Evolutionary conservation across 2,329 filamentous ascomycete genomes (phyloP).

Genomic region (Aspergillus fumigatus): DNA sequence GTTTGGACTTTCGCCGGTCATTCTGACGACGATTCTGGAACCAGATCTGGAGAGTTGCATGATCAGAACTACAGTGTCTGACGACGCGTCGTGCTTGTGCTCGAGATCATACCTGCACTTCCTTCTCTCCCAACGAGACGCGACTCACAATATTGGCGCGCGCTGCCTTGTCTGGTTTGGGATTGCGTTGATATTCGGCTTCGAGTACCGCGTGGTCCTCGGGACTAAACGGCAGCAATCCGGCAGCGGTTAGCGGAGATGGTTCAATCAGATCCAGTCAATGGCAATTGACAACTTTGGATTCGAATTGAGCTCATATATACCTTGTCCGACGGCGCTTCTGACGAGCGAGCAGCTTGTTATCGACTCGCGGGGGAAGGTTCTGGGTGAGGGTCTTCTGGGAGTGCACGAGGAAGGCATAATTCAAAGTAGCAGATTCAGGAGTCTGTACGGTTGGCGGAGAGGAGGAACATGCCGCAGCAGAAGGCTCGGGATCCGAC

Average conservation of each 20-base stretch:
- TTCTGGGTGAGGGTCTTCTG: slow-evolving; percentile 53
- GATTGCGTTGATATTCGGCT: slow-evolving; percentile 75
- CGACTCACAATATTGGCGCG: slow-evolving; percentile 78
- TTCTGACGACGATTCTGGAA: slow-evolving; percentile 95
- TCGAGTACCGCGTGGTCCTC: slow-evolving; percentile 88
- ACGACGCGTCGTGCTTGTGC: slow-evolving; percentile 23
- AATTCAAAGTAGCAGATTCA: slow-evolving; percentile 35
- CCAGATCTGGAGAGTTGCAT: slow-evolving; percentile 67
- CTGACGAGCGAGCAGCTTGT: slow-evolving; percentile 56
- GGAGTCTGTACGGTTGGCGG: slow-evolving; percentile 29
- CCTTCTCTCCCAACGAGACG: slow-evolving; percentile 88
- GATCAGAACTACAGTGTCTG: slow-evolving; percentile 7
- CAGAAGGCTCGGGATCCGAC: slow-evolving; percentile 33
- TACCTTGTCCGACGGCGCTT: slow-evolving; percentile 61
- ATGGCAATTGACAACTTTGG: not conserved
- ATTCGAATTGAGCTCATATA: slow-evolving; percentile 18
- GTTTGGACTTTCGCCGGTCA: slow-evolving; percentile 81
- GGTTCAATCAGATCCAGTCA: not conserved
- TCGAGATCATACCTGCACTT: slow-evolving; percentile 72
- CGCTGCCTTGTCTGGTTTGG: slow-evolving; percentile 86
- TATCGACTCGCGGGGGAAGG: slow-evolving; percentile 54
- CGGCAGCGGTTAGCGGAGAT: slow-evolving; percentile 6
- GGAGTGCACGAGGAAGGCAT: slow-evolving; percentile 58
- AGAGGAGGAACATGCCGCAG: slow-evolving; percentile 27
- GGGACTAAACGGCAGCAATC: slow-evolving; percentile 50